Percentiles rank a stretch among this genome's conserved stretches.
Evolutionary conservation across 1,284 basidiomycete genomes (phyloP).

Genomic region (Microbotryum silenes-acaulis): DNA sequence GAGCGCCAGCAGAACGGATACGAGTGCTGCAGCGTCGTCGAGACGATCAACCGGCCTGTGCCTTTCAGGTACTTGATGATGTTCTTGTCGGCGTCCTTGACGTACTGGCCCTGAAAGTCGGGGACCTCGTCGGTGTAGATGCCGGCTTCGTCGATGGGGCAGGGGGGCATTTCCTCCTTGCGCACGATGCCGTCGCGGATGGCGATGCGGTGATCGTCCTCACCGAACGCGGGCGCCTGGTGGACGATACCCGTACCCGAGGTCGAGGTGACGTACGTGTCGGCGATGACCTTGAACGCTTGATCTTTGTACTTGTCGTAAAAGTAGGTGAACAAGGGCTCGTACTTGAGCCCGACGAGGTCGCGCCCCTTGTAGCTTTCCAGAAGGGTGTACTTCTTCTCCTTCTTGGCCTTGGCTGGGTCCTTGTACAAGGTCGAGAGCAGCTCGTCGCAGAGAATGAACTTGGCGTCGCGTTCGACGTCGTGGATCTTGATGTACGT

Average conservation of each 20-base stretch:
- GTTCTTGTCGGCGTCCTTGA: slow-evolving; percentile 93
- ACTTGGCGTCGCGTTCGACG: slow-evolving; percentile 76
- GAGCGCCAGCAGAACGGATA: slow-evolving; percentile 99
- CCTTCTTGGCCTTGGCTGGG: slow-evolving; percentile 93
- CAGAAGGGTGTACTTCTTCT: slow-evolving; percentile 54
- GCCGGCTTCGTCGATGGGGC: slow-evolving; percentile 86
- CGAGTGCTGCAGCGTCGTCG: slow-evolving; percentile 76
- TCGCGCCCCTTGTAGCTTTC: slow-evolving; percentile 79
- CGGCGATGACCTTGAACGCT: slow-evolving; percentile 82
- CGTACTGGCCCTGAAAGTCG: slow-evolving; percentile 82
- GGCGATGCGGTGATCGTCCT: slow-evolving; percentile 94
- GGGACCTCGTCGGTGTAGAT: slow-evolving; percentile 80
- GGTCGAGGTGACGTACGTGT: slow-evolving; percentile 86
- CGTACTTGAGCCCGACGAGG: slow-evolving; percentile 92
- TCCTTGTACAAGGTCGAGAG: slow-evolving; percentile 92
- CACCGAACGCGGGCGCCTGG: slow-evolving; percentile 97
- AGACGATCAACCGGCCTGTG: slow-evolving; percentile 79
- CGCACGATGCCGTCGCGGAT: slow-evolving; percentile 72
- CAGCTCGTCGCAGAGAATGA: slow-evolving; percentile 84
- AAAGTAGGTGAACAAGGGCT: slow-evolving; percentile 95
- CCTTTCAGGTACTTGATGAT: slow-evolving; percentile 89
- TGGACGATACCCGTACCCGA: slow-evolving; percentile 98
- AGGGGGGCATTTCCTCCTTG: slow-evolving; percentile 87
- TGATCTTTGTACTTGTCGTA: slow-evolving; percentile 89
- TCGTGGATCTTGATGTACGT: slow-evolving; percentile 98